Base-by-base conservation (phyloP, 1,139 yeast species). In the Martiniozyma asiatica region DNA sequence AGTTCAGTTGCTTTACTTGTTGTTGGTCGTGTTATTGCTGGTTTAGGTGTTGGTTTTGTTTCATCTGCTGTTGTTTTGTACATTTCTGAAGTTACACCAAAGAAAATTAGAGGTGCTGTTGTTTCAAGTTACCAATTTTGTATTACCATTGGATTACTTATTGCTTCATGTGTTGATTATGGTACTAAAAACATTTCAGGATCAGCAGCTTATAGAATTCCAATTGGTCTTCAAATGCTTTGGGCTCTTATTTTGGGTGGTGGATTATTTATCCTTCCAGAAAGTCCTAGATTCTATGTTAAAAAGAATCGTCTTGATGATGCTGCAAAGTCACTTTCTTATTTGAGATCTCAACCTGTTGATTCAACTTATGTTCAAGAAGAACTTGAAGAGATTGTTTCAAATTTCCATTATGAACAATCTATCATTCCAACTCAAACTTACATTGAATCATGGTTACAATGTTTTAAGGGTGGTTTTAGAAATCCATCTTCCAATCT, bases 281-380 rank as follows among this genome's bases (percentile, higher is more conserved):
- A 80, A 56, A 73, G 87, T 22, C 84, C 92, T 41, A 68, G 92
- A 56, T 80, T 57, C 55, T 65, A 66, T 50, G 65, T 77, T 38
- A 66, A 70, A 37, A 59, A 53, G 29, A 69, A 62, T 38, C 57
- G 59, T 35, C 55, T 68, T 29, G 78, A 63, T 18, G 66, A 66
- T 30, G 89, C 89, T 18, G 65, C 64, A 53, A 47, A 53, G 38
- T 61, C 82, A n/a, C 56, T 82, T 45, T 72, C 82, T 20, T 68
- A 48, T 60, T 65, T 78, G 27, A 68, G 81, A 56, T 67, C 73
- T 40, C 68, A 71, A 8, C 59, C 71, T 0, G 48, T 63, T 2
- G 74, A 73, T 33, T 72, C 73, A 43, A 72, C 76, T 32, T 63
- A 66, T 24, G 68, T 76, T 29, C 56, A 61, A 44, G 55, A 60